phyloP scores from a whole-genome alignment of 2,329 filamentous ascomycete genomes.

The Trichoderma koningii region DNA sequence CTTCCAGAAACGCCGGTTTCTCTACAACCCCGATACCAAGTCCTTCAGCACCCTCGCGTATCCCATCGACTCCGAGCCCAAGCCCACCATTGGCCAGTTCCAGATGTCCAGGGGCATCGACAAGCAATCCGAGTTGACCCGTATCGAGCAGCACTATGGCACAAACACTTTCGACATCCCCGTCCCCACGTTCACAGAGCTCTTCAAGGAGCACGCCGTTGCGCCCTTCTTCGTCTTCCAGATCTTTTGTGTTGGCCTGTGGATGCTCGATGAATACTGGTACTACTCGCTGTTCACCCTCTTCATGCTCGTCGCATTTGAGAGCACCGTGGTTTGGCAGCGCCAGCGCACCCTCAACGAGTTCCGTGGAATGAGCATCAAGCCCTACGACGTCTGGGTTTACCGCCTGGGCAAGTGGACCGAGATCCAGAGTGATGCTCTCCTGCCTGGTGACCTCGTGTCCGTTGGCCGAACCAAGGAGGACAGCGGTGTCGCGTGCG shows the following conservation, averaged over 20 bases:
- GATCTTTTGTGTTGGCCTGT: slow-evolving; percentile 95
- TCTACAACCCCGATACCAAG: slow-evolving; percentile 71
- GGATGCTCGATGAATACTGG: slow-evolving; percentile 99
- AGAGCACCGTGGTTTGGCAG: slow-evolving; percentile 99
- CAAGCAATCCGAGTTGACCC: slow-evolving; percentile 72
- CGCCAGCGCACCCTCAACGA: slow-evolving; percentile 92
- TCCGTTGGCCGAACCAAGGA: slow-evolving; percentile 94
- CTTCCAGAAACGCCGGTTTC: slow-evolving; percentile 96
- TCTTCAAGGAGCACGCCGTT: slow-evolving; percentile 97
- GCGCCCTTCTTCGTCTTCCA: slow-evolving; percentile 99
- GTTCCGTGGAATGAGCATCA: slow-evolving; percentile 99
- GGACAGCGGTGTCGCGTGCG: slow-evolving; percentile 93
- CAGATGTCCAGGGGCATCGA: slow-evolving; percentile 77
- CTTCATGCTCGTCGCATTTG: slow-evolving; percentile 96
- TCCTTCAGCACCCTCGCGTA: slow-evolving; percentile 83
- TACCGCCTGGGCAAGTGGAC: slow-evolving; percentile 86
- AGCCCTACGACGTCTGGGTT: slow-evolving; percentile 93
- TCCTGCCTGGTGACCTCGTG: slow-evolving; percentile 89
- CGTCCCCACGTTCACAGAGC: slow-evolving; percentile 89
- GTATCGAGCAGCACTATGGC: slow-evolving; percentile 89
- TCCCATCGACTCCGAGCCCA: slow-evolving; percentile 80
- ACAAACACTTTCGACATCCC: slow-evolving; percentile 97
- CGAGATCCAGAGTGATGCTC: slow-evolving; percentile 84
- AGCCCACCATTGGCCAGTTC: slow-evolving; percentile 75
- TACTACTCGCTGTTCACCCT: slow-evolving; percentile 99